These are phyloP conservation scores for Detonula confervacea DNA, from an alignment of 352 stramenopile genomes.

Conservation along the genomic window DNA sequence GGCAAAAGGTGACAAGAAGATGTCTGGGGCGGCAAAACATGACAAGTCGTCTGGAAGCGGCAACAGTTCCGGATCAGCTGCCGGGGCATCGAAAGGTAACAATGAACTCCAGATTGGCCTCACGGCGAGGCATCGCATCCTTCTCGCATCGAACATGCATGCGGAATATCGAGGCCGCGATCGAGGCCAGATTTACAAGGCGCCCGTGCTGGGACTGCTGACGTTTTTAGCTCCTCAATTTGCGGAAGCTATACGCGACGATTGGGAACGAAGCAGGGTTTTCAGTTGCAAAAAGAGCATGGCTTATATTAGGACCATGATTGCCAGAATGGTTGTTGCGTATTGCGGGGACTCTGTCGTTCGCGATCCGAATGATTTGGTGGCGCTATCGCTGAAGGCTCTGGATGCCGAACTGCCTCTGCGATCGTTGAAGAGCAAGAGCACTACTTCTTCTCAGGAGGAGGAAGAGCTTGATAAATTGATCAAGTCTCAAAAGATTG, in stretches of 20 bases:
- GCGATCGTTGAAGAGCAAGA: constrained; percentile 4
- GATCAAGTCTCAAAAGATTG: constrained; percentile 62
- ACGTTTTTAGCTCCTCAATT: constrained; percentile 80
- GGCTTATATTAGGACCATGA: constrained; percentile 70
- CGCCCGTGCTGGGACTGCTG: constrained; percentile 62
- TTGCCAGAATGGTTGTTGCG: constrained; percentile 72
- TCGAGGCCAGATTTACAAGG: constrained; percentile 41
- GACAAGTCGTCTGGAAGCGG: too few relatives aligned
- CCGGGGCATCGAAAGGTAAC: constrained; percentile 2
- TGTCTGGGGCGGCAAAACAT: too few relatives aligned
- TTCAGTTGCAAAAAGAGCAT: constrained; percentile 70
- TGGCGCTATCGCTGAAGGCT: constrained; percentile 53
- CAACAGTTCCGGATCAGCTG: background rate
- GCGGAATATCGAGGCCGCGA: too few relatives aligned
- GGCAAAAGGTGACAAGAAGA: background rate
- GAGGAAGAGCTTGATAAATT: constrained; percentile 43
- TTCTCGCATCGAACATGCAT: constrained; percentile 66
- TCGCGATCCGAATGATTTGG: constrained; percentile 36
- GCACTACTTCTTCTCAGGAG: constrained; percentile 7
- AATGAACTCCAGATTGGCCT: constrained; percentile 61
- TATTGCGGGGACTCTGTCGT: constrained; percentile 35
- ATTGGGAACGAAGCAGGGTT: constrained; percentile 81
- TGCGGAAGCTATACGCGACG: constrained; percentile 69
- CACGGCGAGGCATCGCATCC: constrained; percentile 75
- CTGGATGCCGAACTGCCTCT: constrained; percentile 62